These are phyloP conservation scores for Leccinum cinnamomeum DNA, from an alignment of 1,284 basidiomycete species.

Conservation along the genomic window DNA sequence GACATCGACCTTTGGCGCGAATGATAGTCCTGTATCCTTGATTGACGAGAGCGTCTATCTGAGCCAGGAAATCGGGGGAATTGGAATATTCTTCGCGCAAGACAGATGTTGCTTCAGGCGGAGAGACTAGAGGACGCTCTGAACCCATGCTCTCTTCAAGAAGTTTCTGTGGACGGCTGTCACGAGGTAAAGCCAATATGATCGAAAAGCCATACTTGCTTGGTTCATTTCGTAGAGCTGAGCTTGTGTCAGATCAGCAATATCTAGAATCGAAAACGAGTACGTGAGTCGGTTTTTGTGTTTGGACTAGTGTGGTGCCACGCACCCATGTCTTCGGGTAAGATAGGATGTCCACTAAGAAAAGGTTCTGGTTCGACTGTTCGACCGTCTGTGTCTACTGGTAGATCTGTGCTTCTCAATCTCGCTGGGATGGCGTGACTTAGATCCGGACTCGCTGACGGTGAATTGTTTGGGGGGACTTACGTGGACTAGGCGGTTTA, in stretches of 20 bases:
- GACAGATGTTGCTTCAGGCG: slow-evolving; percentile 46
- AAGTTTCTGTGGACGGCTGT: slow-evolving; percentile 37
- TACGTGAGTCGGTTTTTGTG: background rate
- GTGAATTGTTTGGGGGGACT: slow-evolving; percentile 5
- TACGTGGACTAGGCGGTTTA: slow-evolving; percentile 30
- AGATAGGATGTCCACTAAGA: slow-evolving; percentile 32
- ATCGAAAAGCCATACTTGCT: slow-evolving; percentile 25
- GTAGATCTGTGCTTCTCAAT: slow-evolving; percentile 30
- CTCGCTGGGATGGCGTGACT: slow-evolving; percentile 19
- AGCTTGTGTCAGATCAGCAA: slow-evolving; percentile 34
- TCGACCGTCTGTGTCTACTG: slow-evolving; percentile 17
- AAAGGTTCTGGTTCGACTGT: slow-evolving; percentile 18
- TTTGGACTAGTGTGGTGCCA: background rate
- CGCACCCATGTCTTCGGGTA: slow-evolving; percentile 34
- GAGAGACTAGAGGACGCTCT: slow-evolving; percentile 52
- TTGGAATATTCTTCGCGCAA: slow-evolving; percentile 67
- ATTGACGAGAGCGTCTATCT: slow-evolving; percentile 61
- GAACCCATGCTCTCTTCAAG: slow-evolving; percentile 48
- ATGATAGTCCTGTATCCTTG: slow-evolving; percentile 64
- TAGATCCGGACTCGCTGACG: background rate
- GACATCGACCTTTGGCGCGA: slow-evolving; percentile 60
- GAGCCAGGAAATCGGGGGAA: slow-evolving; percentile 55
- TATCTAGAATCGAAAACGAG: slow-evolving; percentile 23
- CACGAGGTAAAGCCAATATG: slow-evolving; percentile 4
- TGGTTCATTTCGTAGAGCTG: slow-evolving; percentile 54